A percentile compares a stretch with the other conserved stretches of the same genome.
phyloP scores from a whole-genome alignment of 2,329 filamentous ascomycete species.

The Ceratocystis cubensis region DNA sequence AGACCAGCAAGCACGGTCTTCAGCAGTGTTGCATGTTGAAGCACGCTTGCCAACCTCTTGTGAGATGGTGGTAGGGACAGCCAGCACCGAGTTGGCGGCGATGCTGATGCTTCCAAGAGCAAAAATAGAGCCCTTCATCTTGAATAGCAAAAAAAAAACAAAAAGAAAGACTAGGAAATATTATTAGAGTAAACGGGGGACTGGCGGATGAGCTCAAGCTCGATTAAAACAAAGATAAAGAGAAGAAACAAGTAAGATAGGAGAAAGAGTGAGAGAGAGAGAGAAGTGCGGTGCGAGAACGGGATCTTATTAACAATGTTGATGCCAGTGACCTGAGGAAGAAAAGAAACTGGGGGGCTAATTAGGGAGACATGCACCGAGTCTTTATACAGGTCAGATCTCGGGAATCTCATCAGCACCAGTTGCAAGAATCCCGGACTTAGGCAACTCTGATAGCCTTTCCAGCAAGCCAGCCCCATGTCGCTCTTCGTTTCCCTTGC shows the following conservation, averaged over 20 bases:
- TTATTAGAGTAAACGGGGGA: neutral
- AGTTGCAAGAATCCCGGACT: neutral
- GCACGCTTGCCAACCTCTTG: slow-evolving; percentile 24
- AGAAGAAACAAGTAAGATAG: neutral
- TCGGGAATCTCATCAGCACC: neutral
- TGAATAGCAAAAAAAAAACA: slow-evolving; percentile 13
- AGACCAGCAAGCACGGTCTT: slow-evolving; percentile 24
- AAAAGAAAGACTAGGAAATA: neutral
- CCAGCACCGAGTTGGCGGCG: slow-evolving; percentile 17
- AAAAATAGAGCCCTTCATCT: slow-evolving; percentile 18
- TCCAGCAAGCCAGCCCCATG: slow-evolving; percentile 3
- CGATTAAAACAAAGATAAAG: neutral
- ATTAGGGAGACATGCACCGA: slow-evolving; percentile 8
- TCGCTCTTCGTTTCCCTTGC: slow-evolving; percentile 8
- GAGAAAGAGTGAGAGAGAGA: slow-evolving; percentile 12
- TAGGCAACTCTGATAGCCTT: neutral
- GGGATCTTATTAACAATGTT: slow-evolving; percentile 12
- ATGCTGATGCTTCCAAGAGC: slow-evolving; percentile 15
- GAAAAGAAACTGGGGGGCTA: slow-evolving; percentile 8
- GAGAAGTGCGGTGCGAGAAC: slow-evolving; percentile 20
- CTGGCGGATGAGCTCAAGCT: neutral
- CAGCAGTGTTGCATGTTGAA: slow-evolving; percentile 23
- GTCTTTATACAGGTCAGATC: slow-evolving; percentile 16
- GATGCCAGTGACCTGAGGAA: slow-evolving; percentile 16
- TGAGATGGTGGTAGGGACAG: slow-evolving; percentile 10